Conservation (phyloP, 1,139 yeast species). For the Blastobotrys capitulatus region DNA sequence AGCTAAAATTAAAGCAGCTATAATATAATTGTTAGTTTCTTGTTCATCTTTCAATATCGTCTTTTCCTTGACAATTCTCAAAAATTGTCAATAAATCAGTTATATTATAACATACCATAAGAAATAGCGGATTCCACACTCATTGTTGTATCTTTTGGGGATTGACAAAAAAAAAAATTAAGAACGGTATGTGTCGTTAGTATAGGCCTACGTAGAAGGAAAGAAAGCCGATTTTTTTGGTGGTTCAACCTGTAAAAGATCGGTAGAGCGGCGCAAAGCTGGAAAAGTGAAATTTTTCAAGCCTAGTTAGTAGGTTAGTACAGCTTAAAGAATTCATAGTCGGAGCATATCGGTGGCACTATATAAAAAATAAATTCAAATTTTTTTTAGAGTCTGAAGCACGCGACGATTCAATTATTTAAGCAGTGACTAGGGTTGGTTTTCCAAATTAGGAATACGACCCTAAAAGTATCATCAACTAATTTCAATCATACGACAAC, state of each 20-base stretch:
- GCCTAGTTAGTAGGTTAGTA: too few relatives aligned
- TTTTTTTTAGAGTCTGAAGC: not conserved
- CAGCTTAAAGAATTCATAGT: too few relatives aligned
- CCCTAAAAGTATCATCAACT: not conserved
- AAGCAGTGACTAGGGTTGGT: not conserved
- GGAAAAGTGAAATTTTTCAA: too few relatives aligned
- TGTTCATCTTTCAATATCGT: not conserved
- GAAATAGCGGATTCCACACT: constrained; percentile 61
- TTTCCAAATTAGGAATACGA: not conserved
- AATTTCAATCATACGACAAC: not conserved
- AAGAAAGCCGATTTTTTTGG: not conserved
- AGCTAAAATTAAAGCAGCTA: constrained; percentile 92
- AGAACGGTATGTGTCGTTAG: not conserved
- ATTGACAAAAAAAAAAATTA: not conserved
- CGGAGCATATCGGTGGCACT: too few relatives aligned
- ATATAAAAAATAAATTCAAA: too few relatives aligned
- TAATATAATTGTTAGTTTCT: not conserved
- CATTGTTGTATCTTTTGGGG: constrained; percentile 33
- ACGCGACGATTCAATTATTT: not conserved
- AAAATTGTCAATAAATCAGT: too few relatives aligned
- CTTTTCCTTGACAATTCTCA: too few relatives aligned
- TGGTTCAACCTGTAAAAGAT: not conserved
- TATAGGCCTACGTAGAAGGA: not conserved
- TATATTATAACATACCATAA: constrained; percentile 36
- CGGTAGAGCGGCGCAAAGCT: too few relatives aligned